A percentile compares a stretch with the other conserved stretches of the same genome.
Evolutionary conservation across 192 early-diverging fungal genomes (phyloP).

Genomic region (Gamsiella multidivaricata): DNA sequence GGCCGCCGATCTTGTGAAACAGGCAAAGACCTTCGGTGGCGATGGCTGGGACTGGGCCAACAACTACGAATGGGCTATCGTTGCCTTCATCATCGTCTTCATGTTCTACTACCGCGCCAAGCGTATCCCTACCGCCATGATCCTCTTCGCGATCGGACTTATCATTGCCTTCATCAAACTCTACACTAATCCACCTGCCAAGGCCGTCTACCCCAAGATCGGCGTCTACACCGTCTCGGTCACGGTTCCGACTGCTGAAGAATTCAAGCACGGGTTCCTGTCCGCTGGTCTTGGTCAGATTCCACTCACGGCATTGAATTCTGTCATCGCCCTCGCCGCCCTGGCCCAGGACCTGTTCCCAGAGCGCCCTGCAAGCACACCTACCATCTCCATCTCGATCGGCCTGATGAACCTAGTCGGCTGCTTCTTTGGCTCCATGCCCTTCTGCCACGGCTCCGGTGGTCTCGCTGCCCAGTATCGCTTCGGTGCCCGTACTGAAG

Average conservation of each 20-base stretch:
- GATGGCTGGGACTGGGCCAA: conserved; percentile 72
- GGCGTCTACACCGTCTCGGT: conserved; percentile 66
- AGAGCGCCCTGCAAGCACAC: conserved; percentile 62
- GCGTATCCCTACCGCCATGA: conserved; percentile 74
- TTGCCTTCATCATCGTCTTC: conserved; percentile 77
- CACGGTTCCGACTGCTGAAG: conserved; percentile 69
- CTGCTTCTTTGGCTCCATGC: conserved; percentile 83
- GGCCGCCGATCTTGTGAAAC: conserved; percentile 70
- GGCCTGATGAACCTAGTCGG: conserved; percentile 86
- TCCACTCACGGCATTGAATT: conserved; percentile 88
- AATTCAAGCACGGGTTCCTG: conserved; percentile 79
- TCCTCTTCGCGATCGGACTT: conserved; percentile 78
- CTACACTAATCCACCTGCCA: conserved; percentile 50
- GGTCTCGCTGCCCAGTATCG: conserved; percentile 96
- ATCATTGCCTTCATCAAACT: conserved; percentile 72
- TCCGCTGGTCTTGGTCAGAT: conserved; percentile 89
- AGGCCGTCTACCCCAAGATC: conserved; percentile 57
- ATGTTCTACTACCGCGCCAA: conserved; percentile 70
- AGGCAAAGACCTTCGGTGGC: conserved; percentile 64
- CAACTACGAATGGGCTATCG: conserved; percentile 77
- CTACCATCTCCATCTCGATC: conserved; percentile 70
- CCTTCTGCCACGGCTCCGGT: conserved; percentile 86
- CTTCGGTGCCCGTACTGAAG: conserved; percentile 88
- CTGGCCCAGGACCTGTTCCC: conserved; percentile 89
- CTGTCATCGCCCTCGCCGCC: conserved; percentile 81